A percentile compares a stretch with the other conserved stretches of the same genome.
Evolutionary conservation across 1,139 yeast species (phyloP).

Genomic region (Debaryomycetaceae sp.): DNA sequence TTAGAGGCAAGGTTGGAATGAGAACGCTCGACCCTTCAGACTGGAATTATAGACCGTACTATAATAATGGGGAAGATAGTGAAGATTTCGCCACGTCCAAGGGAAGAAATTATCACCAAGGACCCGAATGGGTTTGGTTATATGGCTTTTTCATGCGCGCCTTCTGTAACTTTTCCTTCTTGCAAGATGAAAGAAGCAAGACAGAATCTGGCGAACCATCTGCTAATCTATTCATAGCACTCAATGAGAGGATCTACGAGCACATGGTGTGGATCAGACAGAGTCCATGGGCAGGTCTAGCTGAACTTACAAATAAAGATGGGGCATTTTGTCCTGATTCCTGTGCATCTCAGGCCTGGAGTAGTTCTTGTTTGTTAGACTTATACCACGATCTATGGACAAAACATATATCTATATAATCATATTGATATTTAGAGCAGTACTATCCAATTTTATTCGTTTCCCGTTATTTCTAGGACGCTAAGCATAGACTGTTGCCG

Average conservation of each 20-base stretch:
- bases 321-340: conserved; percentile 82
- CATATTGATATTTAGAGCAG: too few relatives aligned
- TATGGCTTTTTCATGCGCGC: conserved; percentile 87
- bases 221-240: conserved; percentile 24
- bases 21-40: conserved; percentile 90
- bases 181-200: conserved; percentile 20
- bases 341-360: conserved; percentile 97
- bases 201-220: conserved; percentile 33
- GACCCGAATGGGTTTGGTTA: conserved; percentile 98
- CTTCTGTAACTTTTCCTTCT: conserved; percentile 50
- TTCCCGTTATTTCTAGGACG: too few relatives aligned
- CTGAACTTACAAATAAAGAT: conserved; percentile 87
- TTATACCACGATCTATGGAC: conserved; percentile 63
- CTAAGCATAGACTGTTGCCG: too few relatives aligned
- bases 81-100: conserved; percentile 89
- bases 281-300: conserved; percentile 89
- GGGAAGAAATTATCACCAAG: conserved; percentile 97
- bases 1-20: conserved; percentile 92
- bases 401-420: conserved; percentile 5
- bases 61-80: conserved; percentile 74
- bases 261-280: conserved; percentile 68
- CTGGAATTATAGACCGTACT: conserved; percentile 86
- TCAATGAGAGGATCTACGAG: conserved; percentile 56
- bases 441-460: too few relatives aligned
- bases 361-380: conserved; percentile 80